Evolutionary conservation across 108 stramenopile species (phyloP), one percentile per base, ranked within the genome.

Genomic region (Skeletonema marinoi): DNA sequence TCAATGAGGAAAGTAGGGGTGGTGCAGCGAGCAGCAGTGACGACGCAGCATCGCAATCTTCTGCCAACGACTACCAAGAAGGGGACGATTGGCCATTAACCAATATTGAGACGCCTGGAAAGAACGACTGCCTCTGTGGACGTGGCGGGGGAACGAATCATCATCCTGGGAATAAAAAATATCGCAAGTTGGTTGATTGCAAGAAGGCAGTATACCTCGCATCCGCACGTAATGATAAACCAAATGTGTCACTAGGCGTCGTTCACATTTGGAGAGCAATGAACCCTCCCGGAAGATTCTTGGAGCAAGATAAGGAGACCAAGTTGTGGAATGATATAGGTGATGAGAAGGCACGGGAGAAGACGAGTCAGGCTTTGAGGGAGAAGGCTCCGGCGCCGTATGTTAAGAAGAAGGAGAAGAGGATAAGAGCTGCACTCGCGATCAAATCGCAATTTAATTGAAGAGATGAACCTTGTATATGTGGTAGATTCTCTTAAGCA

Each of bases 351-450:
- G 87, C 85, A 36, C 54, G 85, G 51, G 87, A 96, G 65, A 96
- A 96, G 80, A 92, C 92, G 14, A 82, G 79, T 36, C 94, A 96
- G 78, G 92, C 92, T 9, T 77, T 96, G 25, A 73, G 94, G 44
- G 95, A 96, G 46, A 68, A 30, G 44, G 31, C 68, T 32, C 16
- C 16, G 11, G 16, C 14, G 3, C 44, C 16, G 44, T n/a, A 46
- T 16, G 16, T n/a, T 14, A 46, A 46, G 16, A 46, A 46, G 44
- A 46, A n/a, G 44, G 16, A 41, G 10, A 41, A 12, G 39, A 9
- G 11, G 11, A 3, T 11, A 41, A 12, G 12, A 12, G 39, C 11
- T 41, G 39, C 10, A 41, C 39, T 41, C 39, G 39, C 39, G 11
- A 2, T 41, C 25, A 25, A 25, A 12, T 41, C 39, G 1, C 39